Conservation (phyloP, 179 eudicot species). For the Spergularia azorica region DNA sequence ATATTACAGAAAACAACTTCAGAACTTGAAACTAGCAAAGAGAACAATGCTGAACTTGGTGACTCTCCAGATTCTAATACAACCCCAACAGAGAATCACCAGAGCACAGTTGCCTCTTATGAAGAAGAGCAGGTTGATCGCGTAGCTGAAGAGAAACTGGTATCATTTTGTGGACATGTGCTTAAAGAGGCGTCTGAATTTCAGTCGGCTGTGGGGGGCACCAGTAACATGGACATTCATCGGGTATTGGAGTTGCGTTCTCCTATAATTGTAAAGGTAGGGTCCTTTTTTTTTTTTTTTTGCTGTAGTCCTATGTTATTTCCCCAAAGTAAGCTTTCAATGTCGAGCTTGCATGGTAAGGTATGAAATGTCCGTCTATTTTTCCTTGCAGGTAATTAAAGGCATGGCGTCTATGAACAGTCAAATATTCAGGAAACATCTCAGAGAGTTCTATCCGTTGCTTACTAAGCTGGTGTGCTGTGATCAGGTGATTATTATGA, state of each 20-base stretch:
- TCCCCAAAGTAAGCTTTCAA: background rate
- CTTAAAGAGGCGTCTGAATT: constrained; percentile 94
- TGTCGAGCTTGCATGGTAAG: background rate
- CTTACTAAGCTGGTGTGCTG: constrained; percentile 94
- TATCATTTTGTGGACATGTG: constrained; percentile 84
- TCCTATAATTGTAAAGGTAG: constrained; percentile 89
- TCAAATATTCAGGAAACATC: constrained; percentile 72
- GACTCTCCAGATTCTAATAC: constrained; percentile 26
- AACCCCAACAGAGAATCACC: constrained; percentile 11
- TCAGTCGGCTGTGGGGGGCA: constrained; percentile 70
- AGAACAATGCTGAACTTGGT: constrained; percentile 25
- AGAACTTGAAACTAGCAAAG: constrained; percentile 33
- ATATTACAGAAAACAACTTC: constrained; percentile 84
- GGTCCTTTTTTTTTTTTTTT: background rate
- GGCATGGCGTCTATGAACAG: constrained; percentile 89
- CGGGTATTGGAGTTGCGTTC: constrained; percentile 90
- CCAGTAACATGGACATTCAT: constrained; percentile 85
- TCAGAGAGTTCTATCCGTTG: constrained; percentile 88
- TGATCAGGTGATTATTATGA: constrained; percentile 72
- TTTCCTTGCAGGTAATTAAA: constrained; percentile 70
- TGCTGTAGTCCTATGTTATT: background rate
- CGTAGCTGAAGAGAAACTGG: constrained; percentile 88
- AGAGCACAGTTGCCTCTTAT: constrained; percentile 23
- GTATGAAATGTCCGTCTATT: constrained; percentile 15
- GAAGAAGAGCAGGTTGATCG: constrained; percentile 54